Evolutionary conservation across 2,329 filamentous ascomycete genomes (phyloP).

Genomic region (Trichoderma harzianum): DNA sequence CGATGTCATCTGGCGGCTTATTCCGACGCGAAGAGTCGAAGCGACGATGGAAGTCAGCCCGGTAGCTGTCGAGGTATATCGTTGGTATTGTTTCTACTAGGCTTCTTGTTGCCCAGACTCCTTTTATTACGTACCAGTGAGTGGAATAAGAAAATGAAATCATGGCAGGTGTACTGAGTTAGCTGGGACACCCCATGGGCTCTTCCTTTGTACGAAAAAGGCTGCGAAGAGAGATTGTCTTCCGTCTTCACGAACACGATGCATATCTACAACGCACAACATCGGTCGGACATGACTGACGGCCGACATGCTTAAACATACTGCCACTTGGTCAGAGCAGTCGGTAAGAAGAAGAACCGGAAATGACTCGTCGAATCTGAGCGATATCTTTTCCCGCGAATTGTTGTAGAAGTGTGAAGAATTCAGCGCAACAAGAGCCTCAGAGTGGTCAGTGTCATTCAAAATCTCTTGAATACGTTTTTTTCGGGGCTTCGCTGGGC

Average conservation of each 20-base stretch:
- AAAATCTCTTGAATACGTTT: neutral
- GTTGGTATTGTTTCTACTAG: neutral
- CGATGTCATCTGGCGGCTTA: neutral
- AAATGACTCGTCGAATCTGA: neutral
- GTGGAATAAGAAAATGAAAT: neutral
- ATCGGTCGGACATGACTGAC: neutral
- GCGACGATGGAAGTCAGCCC: neutral
- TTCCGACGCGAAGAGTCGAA: neutral
- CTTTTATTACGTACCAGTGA: neutral
- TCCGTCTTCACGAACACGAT: neutral
- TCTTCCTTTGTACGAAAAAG: neutral
- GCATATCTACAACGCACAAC: neutral
- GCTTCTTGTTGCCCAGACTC: neutral
- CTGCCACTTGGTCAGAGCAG: neutral
- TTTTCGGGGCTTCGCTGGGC: neutral
- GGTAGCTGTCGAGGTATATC: too few species aligned
- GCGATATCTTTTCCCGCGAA: neutral
- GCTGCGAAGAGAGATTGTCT: neutral
- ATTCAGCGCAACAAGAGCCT: slow-evolving; percentile 3
- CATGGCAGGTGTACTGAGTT: neutral
- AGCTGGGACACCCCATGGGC: too few species aligned
- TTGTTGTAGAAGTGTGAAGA: slow-evolving; percentile 9
- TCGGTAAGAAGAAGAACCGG: neutral
- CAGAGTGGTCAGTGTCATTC: slow-evolving; percentile 8
- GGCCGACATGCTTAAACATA: neutral